Base-by-base conservation (phyloP, 2,329 filamentous ascomycete genomes). In the Cladosporium cucumerinum region DNA sequence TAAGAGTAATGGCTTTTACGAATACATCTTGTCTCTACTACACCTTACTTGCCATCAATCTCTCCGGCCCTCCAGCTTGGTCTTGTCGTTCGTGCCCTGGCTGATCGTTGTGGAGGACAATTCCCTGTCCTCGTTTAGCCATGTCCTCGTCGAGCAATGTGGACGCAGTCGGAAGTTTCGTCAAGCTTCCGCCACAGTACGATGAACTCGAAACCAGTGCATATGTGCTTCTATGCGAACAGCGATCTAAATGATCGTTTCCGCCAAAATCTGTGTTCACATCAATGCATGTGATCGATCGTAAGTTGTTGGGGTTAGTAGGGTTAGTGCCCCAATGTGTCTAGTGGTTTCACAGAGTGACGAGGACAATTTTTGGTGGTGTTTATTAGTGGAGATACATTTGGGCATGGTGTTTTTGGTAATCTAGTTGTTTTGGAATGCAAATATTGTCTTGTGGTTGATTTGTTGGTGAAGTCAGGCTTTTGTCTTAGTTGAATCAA, bases 1-100 rank as follows among this genome's bases (percentile, higher is more conserved):
- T 12, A 30, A 28, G 26, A 21, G 26, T 54, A 54, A 54, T 54
- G 51, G 26, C 51, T 54, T 54, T 32, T 28, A 54, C 51, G 51
- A 54, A 54, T 54, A 54, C 18, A 32, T 30, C n/a, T 32, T 28
- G 2, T 54, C 51, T 54, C 51, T 26, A 54, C 51, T 54, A 54
- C 51, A 26, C 16, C 16, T 32, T 32, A 16, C 18, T 5, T 52
- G 25, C 1, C 6, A 16, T 11, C 28, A 16, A 34, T 26, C 14
- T 21, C 5, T n/a, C 10, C 7, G 6, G 18, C 16, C 18, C 18
- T n/a, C 18, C 16, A 43, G 5, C 5, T 43, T 10, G 16, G 7
- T 43, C 18, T 43, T 7, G 21, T 43, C 36, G 18, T 46, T 21
- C 39, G n/a, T 46, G 8, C n/a, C 5, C n/a, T 43, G 18, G 18